Conservation (phyloP, 1,284 basidiomycete genomes). For the Ustilago xerochloae region DNA sequence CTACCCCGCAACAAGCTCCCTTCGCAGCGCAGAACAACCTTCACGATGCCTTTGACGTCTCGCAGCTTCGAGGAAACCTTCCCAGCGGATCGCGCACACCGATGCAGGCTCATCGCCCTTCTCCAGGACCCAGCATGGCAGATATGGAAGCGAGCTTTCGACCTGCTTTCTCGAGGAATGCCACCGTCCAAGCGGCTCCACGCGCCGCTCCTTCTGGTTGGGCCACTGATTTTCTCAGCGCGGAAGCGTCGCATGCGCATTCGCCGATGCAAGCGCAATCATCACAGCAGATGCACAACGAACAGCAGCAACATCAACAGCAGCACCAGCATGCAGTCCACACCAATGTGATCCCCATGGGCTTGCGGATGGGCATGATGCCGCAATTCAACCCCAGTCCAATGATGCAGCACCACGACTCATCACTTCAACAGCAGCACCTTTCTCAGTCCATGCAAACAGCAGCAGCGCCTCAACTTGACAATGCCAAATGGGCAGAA, state of each 20-base stretch:
- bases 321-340: conserved; percentile 15
- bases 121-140: conserved; percentile 16
- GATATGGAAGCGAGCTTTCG: conserved; percentile 49
- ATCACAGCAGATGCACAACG: conserved; percentile 23
- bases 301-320: conserved; percentile 14
- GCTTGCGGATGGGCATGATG: conserved; percentile 32
- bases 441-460: conserved; percentile 8
- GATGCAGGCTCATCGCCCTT: conserved; percentile 18
- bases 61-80: conserved; percentile 51
- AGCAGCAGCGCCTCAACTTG: conserved; percentile 23
- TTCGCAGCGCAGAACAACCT: conserved; percentile 12
- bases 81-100: conserved; percentile 34
- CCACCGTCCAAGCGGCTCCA: conserved; percentile 4
- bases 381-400: conserved; percentile 20
- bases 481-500: conserved; percentile 58
- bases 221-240: conserved; percentile 54
- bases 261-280: conserved; percentile 9
- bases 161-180: conserved; percentile 25
- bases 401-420: conserved; percentile 25
- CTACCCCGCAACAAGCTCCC: conserved; percentile 19
- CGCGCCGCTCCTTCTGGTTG: conserved; percentile 38
- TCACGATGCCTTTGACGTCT: conserved; percentile 52
- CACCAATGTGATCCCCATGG: conserved; percentile 37
- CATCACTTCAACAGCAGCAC: conserved; percentile 9
- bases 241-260: conserved; percentile 21